A percentile compares a stretch with the other conserved stretches of the same genome.
Conservation (phyloP, 2,329 filamentous ascomycete genomes). For the Diplocarpon mali region DNA sequence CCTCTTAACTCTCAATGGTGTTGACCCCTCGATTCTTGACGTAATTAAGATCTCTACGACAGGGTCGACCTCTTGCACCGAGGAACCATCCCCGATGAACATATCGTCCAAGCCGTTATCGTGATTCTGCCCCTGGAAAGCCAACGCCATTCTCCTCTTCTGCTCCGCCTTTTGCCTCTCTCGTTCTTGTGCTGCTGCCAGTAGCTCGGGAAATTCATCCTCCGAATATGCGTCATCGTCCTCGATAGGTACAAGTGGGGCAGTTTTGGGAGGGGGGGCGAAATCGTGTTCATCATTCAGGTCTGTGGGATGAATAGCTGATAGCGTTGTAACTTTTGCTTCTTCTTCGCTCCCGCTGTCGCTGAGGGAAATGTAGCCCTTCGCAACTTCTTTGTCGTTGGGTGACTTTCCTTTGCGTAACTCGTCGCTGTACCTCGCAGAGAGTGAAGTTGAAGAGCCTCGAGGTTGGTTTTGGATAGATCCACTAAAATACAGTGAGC, state of each 20-base stretch:
- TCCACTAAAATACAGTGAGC: constrained; percentile 9
- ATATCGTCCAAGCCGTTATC: constrained; percentile 13
- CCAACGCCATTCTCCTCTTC: constrained; percentile 6
- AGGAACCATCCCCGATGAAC: constrained; percentile 4
- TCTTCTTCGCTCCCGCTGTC: constrained; percentile 12
- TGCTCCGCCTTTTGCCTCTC: constrained; percentile 15
- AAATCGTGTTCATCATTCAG: constrained; percentile 14
- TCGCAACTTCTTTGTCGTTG: constrained; percentile 1
- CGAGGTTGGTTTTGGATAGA: constrained; percentile 9
- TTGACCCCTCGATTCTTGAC: constrained; percentile 51
- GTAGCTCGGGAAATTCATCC: constrained; percentile 26
- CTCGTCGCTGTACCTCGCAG: constrained; percentile 14
- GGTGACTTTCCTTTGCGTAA: constrained; percentile 7
- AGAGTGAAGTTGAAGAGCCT: constrained; percentile 11
- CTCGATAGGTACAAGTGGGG: constrained; percentile 4
- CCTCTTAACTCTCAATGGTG: constrained; percentile 50
- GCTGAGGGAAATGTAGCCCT: constrained; percentile 18
- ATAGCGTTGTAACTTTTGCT: background rate
- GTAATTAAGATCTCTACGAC: constrained; percentile 55
- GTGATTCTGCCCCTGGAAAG: constrained; percentile 11
- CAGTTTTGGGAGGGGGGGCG: background rate
- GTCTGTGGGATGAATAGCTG: constrained; percentile 1
- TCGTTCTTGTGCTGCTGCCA: constrained; percentile 21
- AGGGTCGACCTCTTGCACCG: constrained; percentile 29
- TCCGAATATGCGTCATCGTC: constrained; percentile 17